phyloP scores from a whole-genome alignment of 176 grass and related monocot genomes.

The Oropetium thomaeum region DNA sequence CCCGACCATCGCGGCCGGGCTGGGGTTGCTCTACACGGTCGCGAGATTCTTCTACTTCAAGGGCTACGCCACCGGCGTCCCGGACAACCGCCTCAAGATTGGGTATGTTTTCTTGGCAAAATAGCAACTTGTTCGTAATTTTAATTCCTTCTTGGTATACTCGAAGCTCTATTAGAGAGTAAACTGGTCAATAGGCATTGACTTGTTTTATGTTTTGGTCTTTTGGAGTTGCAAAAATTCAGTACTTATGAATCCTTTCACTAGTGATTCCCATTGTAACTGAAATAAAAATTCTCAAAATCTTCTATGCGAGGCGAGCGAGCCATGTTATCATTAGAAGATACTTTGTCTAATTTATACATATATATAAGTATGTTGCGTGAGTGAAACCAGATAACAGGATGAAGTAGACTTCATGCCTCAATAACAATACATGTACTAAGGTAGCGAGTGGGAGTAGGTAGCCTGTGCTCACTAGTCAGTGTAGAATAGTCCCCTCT shows the following conservation, averaged over 20 bases:
- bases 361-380: not conserved
- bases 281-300: not conserved
- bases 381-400: not conserved
- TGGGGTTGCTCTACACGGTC: constrained; percentile 65
- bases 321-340: not conserved
- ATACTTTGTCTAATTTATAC: not conserved
- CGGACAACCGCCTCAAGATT: constrained; percentile 83
- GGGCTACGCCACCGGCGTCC: constrained; percentile 82
- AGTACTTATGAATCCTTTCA: not conserved
- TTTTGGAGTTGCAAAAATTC: not conserved
- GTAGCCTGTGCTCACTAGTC: not conserved
- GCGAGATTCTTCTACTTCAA: constrained; percentile 98
- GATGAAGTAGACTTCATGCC: not conserved
- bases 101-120: constrained; percentile 46
- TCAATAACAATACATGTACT: too few relatives aligned
- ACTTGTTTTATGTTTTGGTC: not conserved
- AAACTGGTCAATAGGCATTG: not conserved
- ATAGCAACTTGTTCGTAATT: not conserved
- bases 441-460: not conserved
- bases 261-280: not conserved
- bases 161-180: not conserved
- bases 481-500: not conserved
- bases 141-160: not conserved
- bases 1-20: constrained; percentile 54
- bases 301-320: not conserved